Evolutionary conservation across 352 stramenopile species (phyloP).

Genomic region (Pythium angustatum): DNA sequence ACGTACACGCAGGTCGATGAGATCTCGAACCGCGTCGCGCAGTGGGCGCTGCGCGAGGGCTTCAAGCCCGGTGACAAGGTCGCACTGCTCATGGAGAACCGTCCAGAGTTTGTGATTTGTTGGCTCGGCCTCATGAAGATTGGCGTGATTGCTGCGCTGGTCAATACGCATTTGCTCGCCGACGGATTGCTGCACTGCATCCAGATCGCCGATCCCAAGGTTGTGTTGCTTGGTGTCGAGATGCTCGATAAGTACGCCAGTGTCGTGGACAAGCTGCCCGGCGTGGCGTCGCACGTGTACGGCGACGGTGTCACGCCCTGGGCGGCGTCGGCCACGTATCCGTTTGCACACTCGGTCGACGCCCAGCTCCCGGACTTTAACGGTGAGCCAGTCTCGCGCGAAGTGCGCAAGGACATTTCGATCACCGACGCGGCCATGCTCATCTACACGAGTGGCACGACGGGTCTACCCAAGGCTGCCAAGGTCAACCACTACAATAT

Average conservation of each 20-base stretch:
- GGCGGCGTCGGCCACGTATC: conserved; percentile 13
- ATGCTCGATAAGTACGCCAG: conserved; percentile 39
- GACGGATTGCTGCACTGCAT: conserved; percentile 79
- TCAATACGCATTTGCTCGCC: conserved; percentile 78
- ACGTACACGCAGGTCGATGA: conserved; percentile 66
- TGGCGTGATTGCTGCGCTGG: conserved; percentile 79
- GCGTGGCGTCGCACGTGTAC: conserved; percentile 46
- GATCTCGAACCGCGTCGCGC: conserved; percentile 69
- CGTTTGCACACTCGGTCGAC: conserved; percentile 48
- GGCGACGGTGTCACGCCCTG: conserved; percentile 36
- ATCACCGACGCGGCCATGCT: conserved; percentile 67
- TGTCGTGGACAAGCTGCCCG: conserved; percentile 31
- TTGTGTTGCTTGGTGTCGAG: conserved; percentile 62
- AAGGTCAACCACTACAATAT: conserved; percentile 68
- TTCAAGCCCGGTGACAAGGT: conserved; percentile 62
- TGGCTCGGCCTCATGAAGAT: conserved; percentile 85
- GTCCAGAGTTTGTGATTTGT: conserved; percentile 72
- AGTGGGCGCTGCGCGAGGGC: conserved; percentile 56
- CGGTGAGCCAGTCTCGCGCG: conserved; percentile 28
- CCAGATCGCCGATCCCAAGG: conserved; percentile 41
- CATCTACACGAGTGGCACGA: conserved; percentile 90
- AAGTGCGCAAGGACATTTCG: conserved; percentile 37
- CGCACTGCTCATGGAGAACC: conserved; percentile 85
- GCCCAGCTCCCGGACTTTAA: conserved; percentile 22
- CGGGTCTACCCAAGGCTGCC: conserved; percentile 75